Base-by-base conservation (phyloP, 192 early-diverging fungal species). In the Phlyctochytrium bullatum region DNA sequence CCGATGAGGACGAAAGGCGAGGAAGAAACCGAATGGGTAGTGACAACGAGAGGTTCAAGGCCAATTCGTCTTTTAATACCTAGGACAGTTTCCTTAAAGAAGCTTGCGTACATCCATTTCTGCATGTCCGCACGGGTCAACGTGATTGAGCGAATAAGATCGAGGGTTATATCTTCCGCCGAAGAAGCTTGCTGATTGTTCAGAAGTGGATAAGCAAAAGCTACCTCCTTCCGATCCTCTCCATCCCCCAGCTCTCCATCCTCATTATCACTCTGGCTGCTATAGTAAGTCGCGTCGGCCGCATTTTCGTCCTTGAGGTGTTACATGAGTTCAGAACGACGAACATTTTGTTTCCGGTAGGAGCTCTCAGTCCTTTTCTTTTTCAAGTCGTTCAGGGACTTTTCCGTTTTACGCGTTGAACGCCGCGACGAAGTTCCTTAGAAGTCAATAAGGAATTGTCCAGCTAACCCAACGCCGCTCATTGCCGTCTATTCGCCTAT, bases 91-190 rank as follows among this genome's bases (percentile, higher is more conserved):
- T 84, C 69, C 51, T 85, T 79, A 69, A 94, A 89, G 61, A 88
- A 90, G 3, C 88, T 86, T 29, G 76, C 70, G 74, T 89, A 85
- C 32, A 89, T 62, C 91, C 91, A 92, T 32, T 88, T 80, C 57
- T 89, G 88, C 16, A 92, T 66, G 69, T 83, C 78, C 52, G 82
- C 80, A 23, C 92, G 78, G 4, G 87, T 78, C 34, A 94, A 61
- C 28, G 80, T 77, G 24, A 91, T 82, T 3, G 73, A 61, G 47
- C 85, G 82, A 6, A 91, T 61, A 3, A 91, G 88, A 23, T 88
- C 85, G n/a, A 90, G 62, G 0, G 81, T 78, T 2, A 75, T 34
- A 27, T 47, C 10, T 20, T 47, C 40, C 20, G 6, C 20, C 6
- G 40, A 47, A 47, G 6, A 6, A 20, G 10, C 20, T 6, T 6